Percentiles rank a stretch among this genome's conserved stretches.
These are phyloP conservation scores for Stylosanthes scabra DNA, from an alignment of 331 rosid genomes.

Conservation along the genomic window DNA sequence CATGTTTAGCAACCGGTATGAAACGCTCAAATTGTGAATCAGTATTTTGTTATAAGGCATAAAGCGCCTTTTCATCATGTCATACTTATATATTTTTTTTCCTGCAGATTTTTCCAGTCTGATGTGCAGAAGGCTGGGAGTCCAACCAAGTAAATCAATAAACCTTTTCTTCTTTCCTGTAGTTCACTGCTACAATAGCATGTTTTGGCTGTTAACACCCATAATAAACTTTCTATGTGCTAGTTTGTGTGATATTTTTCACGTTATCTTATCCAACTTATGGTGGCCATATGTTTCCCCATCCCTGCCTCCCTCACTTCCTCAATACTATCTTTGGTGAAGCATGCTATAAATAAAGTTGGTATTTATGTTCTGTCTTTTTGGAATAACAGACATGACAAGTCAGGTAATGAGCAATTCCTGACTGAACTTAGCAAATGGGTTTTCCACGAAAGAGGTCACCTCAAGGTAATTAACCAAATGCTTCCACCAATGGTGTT, in stretches of 20 bases:
- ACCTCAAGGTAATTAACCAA: constrained; percentile 78
- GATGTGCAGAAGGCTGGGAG: constrained; percentile 88
- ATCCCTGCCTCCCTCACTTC: background rate
- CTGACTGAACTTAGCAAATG: constrained; percentile 88
- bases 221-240: constrained; percentile 7
- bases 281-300: background rate
- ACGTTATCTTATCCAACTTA: background rate
- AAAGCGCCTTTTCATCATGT: constrained; percentile 24
- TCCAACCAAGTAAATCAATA: constrained; percentile 57
- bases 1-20: constrained; percentile 87
- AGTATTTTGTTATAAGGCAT: constrained; percentile 32
- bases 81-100: constrained; percentile 24
- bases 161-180: constrained; percentile 10
- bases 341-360: constrained; percentile 11
- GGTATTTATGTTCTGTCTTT: background rate
- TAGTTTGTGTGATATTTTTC: constrained; percentile 2
- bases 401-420: constrained; percentile 91
- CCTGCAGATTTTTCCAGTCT: constrained; percentile 82
- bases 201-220: constrained; percentile 10
- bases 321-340: background rate
- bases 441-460: constrained; percentile 97
- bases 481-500: background rate
- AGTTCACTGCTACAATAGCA: constrained; percentile 3
- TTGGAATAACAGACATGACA: constrained; percentile 67
- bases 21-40: constrained; percentile 15